Conservation (phyloP, 148 eudicot genomes). For the Chenopodium berlandieri region DNA sequence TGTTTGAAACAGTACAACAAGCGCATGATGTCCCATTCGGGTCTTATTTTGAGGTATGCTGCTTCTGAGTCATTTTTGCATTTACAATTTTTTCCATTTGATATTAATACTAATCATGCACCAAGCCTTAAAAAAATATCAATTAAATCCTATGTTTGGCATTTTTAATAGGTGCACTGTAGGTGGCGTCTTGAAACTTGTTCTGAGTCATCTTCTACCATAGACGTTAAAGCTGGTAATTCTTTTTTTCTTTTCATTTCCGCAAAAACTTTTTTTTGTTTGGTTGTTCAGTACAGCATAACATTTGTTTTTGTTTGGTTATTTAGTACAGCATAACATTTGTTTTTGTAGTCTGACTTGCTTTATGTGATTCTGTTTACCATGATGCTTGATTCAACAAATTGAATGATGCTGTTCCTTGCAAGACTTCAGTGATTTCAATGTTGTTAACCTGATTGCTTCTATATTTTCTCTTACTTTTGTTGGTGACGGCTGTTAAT, state of each 20-base stretch:
- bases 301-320: too few relatives aligned
- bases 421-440: too few relatives aligned
- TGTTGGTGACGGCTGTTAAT: too few relatives aligned
- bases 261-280: not conserved
- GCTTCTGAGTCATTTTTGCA: too few relatives aligned
- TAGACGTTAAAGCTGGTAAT: slow-evolving; percentile 73
- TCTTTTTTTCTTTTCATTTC: not conserved
- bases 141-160: not conserved
- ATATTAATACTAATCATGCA: not conserved
- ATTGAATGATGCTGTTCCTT: not conserved
- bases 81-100: not conserved
- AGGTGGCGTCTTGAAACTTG: slow-evolving; percentile 55
- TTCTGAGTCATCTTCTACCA: slow-evolving; percentile 54
- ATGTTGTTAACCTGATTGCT: not conserved
- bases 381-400: not conserved
- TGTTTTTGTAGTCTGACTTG: too few relatives aligned
- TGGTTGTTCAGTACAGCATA: not conserved
- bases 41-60: slow-evolving; percentile 77
- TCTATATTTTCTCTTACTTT: not conserved
- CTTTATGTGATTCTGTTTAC: not conserved
- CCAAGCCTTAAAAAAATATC: not conserved
- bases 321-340: too few relatives aligned
- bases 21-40: slow-evolving; percentile 97
- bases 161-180: slow-evolving; percentile 61
- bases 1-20: slow-evolving; percentile 85